phyloP scores from a whole-genome alignment of 108 stramenopile species.

The Pseudonitzschia multistriata region DNA sequence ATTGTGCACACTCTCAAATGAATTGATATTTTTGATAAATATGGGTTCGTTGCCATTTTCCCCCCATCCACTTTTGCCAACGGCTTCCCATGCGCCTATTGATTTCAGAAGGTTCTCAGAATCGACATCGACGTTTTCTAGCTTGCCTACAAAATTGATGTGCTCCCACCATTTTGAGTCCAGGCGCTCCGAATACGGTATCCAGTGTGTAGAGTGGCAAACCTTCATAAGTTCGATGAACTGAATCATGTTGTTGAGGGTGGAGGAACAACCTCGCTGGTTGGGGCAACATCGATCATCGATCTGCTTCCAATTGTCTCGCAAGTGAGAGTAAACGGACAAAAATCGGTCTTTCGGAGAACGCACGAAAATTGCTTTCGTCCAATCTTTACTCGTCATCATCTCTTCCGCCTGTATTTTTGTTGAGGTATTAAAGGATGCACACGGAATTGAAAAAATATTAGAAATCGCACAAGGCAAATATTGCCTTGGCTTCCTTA shows the following conservation, averaged over 20 bases:
- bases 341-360: conserved; percentile 65
- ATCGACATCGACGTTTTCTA: conserved; percentile 39
- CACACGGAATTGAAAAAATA: background rate
- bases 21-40: conserved; percentile 15
- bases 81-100: conserved; percentile 49
- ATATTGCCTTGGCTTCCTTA: too few relatives aligned
- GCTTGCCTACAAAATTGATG: conserved; percentile 47
- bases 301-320: conserved; percentile 17
- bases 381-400: conserved; percentile 56
- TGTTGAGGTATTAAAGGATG: background rate
- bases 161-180: conserved; percentile 42
- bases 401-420: conserved; percentile 33
- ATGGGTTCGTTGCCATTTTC: conserved; percentile 27
- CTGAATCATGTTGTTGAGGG: background rate
- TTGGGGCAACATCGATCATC: conserved; percentile 21
- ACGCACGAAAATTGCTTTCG: conserved; percentile 58
- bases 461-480: background rate
- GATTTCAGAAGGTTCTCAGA: conserved; percentile 28
- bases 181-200: conserved; percentile 38
- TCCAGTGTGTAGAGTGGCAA: conserved; percentile 45
- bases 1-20: background rate
- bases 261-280: conserved; percentile 20
- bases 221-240: conserved; percentile 22
- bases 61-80: conserved; percentile 47
- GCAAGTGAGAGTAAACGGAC: conserved; percentile 30